phyloP scores from a whole-genome alignment of 768 basidiomycete genomes.

The Paxillus rubicundulus region DNA sequence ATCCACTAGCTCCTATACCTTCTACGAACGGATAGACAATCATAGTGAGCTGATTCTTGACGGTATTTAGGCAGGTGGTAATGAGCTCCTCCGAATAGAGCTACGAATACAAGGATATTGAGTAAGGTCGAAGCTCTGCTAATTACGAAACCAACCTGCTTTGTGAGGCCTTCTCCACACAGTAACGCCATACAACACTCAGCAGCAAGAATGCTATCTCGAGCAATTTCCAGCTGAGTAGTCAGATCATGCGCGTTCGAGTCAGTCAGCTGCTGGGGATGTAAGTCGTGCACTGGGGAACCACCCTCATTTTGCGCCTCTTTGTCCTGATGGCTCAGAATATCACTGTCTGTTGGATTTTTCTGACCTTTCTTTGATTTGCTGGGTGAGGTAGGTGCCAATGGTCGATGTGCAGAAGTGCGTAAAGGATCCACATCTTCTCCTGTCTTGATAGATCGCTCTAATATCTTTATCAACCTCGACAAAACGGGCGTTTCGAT shows the following conservation, averaged over 20 bases:
- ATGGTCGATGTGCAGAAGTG: slow-evolving; percentile 21
- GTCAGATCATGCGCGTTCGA: slow-evolving; percentile 51
- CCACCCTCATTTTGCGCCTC: slow-evolving; percentile 3
- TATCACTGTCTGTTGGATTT: slow-evolving; percentile 11
- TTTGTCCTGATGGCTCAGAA: background rate
- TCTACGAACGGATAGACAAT: slow-evolving; percentile 88
- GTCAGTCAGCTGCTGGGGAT: slow-evolving; percentile 38
- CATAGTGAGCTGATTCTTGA: slow-evolving; percentile 78
- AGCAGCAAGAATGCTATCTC: slow-evolving; percentile 76
- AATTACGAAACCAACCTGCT: slow-evolving; percentile 59
- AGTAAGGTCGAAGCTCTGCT: background rate
- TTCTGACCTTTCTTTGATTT: slow-evolving; percentile 49
- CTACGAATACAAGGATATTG: slow-evolving; percentile 35
- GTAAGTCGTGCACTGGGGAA: slow-evolving; percentile 4
- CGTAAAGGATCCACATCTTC: slow-evolving; percentile 76
- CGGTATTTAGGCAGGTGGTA: slow-evolving; percentile 65
- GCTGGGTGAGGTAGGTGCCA: slow-evolving; percentile 36
- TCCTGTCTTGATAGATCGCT: slow-evolving; percentile 72
- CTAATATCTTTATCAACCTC: slow-evolving; percentile 72
- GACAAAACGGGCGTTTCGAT: slow-evolving; percentile 62
- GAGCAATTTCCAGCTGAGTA: slow-evolving; percentile 54
- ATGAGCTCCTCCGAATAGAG: slow-evolving; percentile 95
- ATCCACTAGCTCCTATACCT: slow-evolving; percentile 44
- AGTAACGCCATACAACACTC: slow-evolving; percentile 81
- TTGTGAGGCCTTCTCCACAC: slow-evolving; percentile 74